Evolutionary conservation across 78 protist genomes (phyloP).

Genomic region (Emiliania huxleyi): DNA sequence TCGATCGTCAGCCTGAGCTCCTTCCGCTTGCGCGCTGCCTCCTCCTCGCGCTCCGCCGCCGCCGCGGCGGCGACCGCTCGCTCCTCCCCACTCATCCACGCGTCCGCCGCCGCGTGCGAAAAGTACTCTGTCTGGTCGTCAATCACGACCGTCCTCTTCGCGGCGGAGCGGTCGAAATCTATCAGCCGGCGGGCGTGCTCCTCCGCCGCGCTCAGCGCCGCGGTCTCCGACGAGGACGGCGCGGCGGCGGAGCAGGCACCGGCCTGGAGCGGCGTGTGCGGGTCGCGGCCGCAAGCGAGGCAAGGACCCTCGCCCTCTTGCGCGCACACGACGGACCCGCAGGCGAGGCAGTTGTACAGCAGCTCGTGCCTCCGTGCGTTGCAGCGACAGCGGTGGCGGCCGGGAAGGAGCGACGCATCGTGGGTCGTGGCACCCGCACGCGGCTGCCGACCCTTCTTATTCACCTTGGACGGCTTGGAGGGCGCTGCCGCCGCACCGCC

Average conservation of each 20-base stretch:
- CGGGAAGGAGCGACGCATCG: not conserved
- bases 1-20: not conserved
- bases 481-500: too few relatives aligned
- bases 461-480: too few relatives aligned
- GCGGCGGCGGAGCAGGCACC: too few relatives aligned
- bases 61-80: too few relatives aligned
- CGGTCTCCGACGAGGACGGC: too few relatives aligned
- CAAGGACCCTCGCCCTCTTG: not conserved
- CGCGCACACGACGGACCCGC: constrained; percentile 4
- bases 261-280: not conserved
- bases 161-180: not conserved
- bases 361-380: constrained; percentile 4
- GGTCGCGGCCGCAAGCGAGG: not conserved
- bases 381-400: not conserved
- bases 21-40: not conserved
- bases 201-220: not conserved
- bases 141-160: not conserved
- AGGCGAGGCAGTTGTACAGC: not conserved
- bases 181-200: not conserved
- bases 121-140: constrained; percentile 18
- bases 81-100: not conserved
- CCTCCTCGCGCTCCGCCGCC: not conserved
- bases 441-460: too few relatives aligned
- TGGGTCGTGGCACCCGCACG: too few relatives aligned
- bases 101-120: not conserved